Base-by-base conservation (phyloP, 2,329 filamentous ascomycete genomes). In the Fusarium papillatum region DNA sequence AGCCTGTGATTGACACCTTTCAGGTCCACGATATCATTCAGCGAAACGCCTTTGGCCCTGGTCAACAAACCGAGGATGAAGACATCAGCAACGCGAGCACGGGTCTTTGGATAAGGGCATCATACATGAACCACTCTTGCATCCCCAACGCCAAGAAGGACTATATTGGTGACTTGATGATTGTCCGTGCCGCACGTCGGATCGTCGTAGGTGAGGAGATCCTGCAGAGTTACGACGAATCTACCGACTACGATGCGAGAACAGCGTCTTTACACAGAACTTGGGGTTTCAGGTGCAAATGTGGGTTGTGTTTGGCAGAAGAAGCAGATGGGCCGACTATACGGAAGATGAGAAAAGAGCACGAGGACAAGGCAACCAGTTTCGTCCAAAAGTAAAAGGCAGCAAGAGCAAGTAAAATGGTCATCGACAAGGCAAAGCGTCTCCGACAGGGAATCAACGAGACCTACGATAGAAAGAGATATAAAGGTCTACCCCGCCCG, bases 91-190 rank as follows among this genome's bases (percentile, higher is more conserved):
- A 82, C 38, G 76, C 83, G 2, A 85, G 83, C 57, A 80, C 82
- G 0, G 85, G 85, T 4, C 73, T 87, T 31, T 87, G 85, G 85
- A 76, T 81, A 2, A 73, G 80, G 7, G 82, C 84, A 5, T 83
- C 85, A 0, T 85, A 85, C 68, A 83, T 86, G 69, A 87, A 87
- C 59, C 86, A 87, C 70, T 85, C 84, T 0, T 87, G 86, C 67
- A 61, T 82, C 2, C 64, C 81, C 38, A 87, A 86, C 68, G 69
- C 77, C 0, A 79, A 78, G 53, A 84, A 83, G 34, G 79, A 83
- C 3, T 85, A 82, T 59, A 76, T 86, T 8, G 86, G 86, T 26
- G 86, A 85, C 69, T 66, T 85, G 5, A 81, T 85, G 64, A 74
- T 87, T 6, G 66, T 87, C 11, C 84, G 84, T 7, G 84, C 85